Evolutionary conservation across 2,329 filamentous ascomycete species (phyloP), one percentile per base, ranked within the genome.

Genomic region (Helotiales sp.): DNA sequence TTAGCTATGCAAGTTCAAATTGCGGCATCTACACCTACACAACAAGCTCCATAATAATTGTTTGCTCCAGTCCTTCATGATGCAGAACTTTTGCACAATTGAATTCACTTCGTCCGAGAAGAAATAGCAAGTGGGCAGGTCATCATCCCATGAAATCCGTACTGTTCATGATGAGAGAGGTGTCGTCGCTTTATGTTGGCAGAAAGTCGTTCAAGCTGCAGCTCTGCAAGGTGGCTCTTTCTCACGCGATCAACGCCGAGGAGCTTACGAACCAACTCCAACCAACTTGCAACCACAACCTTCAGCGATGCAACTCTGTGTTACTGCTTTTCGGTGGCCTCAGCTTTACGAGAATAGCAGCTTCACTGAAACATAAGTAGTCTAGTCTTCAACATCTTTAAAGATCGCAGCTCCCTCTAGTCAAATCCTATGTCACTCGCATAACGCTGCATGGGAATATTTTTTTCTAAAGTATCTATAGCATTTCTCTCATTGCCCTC

Each of bases 11-110:
- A 46, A 46, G n/a, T 44, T 25, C 27, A 10, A 27, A 22, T 33
- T 42, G 42, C 33, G 50, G 15, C 15, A 34, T 34, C 29, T 48
- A 30, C 25, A 61, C 69, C 48, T 69, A 72, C 71, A 58, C 52
- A 71, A 60, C 34, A 72, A 64, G 44, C 69, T 65, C 63, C 69
- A 68, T 64, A 70, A 68, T 64, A 70, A 63, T 63, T 66, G 67
- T 60, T 59, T 66, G 40, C 61, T 61, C 52, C 57, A 60, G 52
- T 59, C 52, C 62, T 61, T 72, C 71, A 73, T 73, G 38, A 40
- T 70, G 66, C 54, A 48, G 48, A 59, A 47, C 36, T 25, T 62
- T 59, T 55, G 57, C 54, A 57, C 57, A 58, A 52, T 36, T 54
- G 38, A 10, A 53, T 59, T 66, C 64, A 69, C 67, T 66, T 63